These are phyloP conservation scores for Aspergillus viridinutans DNA, from an alignment of 2,329 filamentous ascomycete genomes.

Conservation along the genomic window DNA sequence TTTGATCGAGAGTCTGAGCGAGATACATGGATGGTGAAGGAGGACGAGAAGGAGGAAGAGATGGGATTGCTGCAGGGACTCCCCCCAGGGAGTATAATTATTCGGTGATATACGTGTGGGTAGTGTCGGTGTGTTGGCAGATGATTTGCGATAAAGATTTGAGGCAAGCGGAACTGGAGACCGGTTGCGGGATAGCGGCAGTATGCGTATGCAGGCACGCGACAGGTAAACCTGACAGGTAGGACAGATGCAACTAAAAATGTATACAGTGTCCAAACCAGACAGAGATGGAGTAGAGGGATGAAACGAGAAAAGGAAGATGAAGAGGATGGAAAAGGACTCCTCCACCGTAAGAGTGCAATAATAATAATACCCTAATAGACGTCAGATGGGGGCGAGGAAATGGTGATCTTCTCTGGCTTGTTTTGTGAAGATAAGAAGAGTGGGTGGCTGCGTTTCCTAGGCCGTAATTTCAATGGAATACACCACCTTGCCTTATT, in stretches of 20 bases:
- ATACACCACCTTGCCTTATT: not conserved
- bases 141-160: not conserved
- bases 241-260: not conserved
- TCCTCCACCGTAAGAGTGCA: too few species aligned
- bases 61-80: not conserved
- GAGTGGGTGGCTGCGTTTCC: not conserved
- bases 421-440: not conserved
- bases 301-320: not conserved
- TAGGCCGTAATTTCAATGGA: not conserved
- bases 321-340: not conserved
- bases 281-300: not conserved
- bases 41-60: not conserved
- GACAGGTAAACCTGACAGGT: not conserved
- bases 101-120: not conserved
- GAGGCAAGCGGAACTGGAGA: not conserved
- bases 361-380: not conserved
- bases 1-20: conserved; percentile 37
- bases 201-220: not conserved
- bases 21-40: conserved; percentile 35
- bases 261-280: not conserved
- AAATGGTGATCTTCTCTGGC: not conserved
- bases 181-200: not conserved
- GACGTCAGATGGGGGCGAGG: not conserved
- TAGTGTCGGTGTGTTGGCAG: not conserved
- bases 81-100: not conserved